Evolutionary conservation across 768 basidiomycete genomes (phyloP), one percentile per base, ranked within the genome.

Genomic region (Tylopilus plumbeoviolaceoides): DNA sequence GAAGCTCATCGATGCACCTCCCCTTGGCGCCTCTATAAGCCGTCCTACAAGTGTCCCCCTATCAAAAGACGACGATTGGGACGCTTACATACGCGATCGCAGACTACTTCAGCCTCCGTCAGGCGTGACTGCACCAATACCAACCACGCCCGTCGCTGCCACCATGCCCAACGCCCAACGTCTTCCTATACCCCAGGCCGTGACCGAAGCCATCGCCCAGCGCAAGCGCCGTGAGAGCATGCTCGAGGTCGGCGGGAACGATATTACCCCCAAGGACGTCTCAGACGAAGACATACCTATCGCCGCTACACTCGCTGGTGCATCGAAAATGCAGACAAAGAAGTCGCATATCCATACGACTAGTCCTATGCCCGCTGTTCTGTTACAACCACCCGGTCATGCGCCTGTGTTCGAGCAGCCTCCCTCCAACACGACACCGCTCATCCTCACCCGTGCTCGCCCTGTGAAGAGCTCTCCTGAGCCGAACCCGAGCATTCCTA

Each of bases 21-120:
- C 73, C 21, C 59, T 78, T 15, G 79, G 79, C 14, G 78, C 79
- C 49, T 74, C 82, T 2, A 82, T 87, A 49, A 76, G 77, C 50
- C 78, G 88, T 36, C 87, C 89, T 15, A 85, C 82, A 0, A 89
- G 87, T 59, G 84, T 76, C 6, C 87, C 88, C n/a, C 69, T 88
- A 38, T 47, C 53, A 5, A 64, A 78, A 45, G 83, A 88, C 40
- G 77, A 81, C n/a, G 85, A 89, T 58, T 97, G 93, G 93, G 88
- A 95, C 56, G 71, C 79, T 41, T 95, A 97, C 67, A 78, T 93
- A 45, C 83, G 83, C 42, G 90, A 95, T 46, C 81, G 93, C 50
- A 91, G 87, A 64, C 75, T 97, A 15, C 70, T 94, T 55, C 88
- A 90, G 61, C 91, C 91, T 40, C 90, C 91, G 10, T 78, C 84